Evolutionary conservation across 805 yeast genomes (phyloP).

Genomic region (Candida cerambycidarum): DNA sequence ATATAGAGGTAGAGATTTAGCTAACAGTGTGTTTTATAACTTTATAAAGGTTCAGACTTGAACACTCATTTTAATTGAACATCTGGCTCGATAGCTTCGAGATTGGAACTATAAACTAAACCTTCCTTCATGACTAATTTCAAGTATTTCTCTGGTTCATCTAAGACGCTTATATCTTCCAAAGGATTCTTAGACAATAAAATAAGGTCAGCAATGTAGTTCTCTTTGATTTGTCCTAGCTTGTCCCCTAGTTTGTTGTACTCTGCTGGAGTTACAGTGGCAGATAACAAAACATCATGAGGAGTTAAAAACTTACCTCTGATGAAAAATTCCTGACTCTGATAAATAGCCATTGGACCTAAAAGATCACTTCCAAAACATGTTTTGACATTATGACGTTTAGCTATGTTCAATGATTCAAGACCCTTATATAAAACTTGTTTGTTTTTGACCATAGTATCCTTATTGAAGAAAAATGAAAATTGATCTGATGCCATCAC

Average conservation of each 20-base stretch:
- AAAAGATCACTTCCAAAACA: constrained; percentile 28
- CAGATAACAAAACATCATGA: constrained; percentile 23
- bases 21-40: too few relatives aligned
- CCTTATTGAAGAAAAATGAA: constrained; percentile 18
- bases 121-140: constrained; percentile 24
- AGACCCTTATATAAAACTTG: constrained; percentile 22
- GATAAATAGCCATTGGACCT: constrained; percentile 23
- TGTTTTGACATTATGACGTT: constrained; percentile 20
- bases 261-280: constrained; percentile 26
- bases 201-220: constrained; percentile 24
- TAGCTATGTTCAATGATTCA: constrained; percentile 19
- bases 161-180: constrained; percentile 21
- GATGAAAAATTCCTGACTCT: constrained; percentile 23
- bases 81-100: not conserved
- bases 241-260: constrained; percentile 15
- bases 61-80: not conserved
- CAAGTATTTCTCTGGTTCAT: constrained; percentile 23
- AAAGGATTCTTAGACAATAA: constrained; percentile 23
- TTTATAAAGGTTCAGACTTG: too few relatives aligned
- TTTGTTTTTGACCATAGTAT: constrained; percentile 11
- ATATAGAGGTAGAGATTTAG: too few relatives aligned
- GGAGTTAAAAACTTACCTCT: constrained; percentile 22
- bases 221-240: constrained; percentile 25
- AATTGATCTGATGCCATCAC: constrained; percentile 27
- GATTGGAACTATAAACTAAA: not conserved